phyloP scores from a whole-genome alignment of 2,329 filamentous ascomycete species.

The Talaromyces pinophilus region DNA sequence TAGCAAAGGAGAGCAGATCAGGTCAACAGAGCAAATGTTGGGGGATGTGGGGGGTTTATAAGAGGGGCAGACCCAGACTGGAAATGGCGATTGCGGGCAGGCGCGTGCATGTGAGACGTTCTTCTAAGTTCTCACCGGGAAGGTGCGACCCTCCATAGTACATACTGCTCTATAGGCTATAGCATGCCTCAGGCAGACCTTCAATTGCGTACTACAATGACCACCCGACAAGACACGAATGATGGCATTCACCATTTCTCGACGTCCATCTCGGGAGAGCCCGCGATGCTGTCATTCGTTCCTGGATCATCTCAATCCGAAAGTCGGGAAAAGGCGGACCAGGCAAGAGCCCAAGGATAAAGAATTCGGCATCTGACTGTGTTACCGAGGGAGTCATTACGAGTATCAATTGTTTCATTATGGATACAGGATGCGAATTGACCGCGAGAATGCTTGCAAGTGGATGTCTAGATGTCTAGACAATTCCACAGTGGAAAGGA shows the following conservation, averaged over 20 bases:
- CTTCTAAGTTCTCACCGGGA: conserved; percentile 9
- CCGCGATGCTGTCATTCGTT: conserved; percentile 15
- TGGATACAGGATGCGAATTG: background rate
- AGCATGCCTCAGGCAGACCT: background rate
- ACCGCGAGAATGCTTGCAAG: background rate
- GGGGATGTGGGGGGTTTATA: conserved; percentile 22
- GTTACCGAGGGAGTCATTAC: conserved; percentile 13
- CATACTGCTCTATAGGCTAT: background rate
- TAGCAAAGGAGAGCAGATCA: background rate
- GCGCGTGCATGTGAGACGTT: conserved; percentile 12
- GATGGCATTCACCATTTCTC: background rate
- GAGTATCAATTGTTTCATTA: background rate
- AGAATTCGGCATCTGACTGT: conserved; percentile 2
- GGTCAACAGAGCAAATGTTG: conserved; percentile 5
- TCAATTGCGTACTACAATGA: too few species aligned
- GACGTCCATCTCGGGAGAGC: conserved; percentile 2
- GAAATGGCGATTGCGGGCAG: background rate
- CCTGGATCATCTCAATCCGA: background rate
- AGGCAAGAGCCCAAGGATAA: background rate
- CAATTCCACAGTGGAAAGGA: background rate
- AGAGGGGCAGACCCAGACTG: conserved; percentile 8
- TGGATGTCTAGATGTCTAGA: background rate
- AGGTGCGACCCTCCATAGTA: background rate
- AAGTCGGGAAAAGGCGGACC: conserved; percentile 24
- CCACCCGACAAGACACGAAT: background rate